phyloP scores from a whole-genome alignment of 176 grass and related monocot genomes.

The Aegilops tauschii region DNA sequence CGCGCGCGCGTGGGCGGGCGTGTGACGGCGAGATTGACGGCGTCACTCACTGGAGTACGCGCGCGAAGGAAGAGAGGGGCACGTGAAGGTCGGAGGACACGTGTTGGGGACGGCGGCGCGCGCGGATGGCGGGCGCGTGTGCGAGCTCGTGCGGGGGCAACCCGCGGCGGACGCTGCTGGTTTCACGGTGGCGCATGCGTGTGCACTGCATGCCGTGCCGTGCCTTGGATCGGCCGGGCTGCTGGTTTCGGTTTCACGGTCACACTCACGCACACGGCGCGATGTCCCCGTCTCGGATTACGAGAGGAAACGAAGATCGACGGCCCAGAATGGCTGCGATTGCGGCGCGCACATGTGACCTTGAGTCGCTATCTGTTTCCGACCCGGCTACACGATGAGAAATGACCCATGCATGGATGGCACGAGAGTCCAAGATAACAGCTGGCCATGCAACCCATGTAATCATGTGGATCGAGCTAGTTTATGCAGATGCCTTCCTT shows the following conservation, averaged over 20 bases:
- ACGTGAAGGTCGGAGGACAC: slow-evolving; percentile 6
- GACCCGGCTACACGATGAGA: neutral
- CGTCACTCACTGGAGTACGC: neutral
- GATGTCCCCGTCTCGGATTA: neutral
- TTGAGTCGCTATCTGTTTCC: neutral
- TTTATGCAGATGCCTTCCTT: too few relatives aligned
- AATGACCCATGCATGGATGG: neutral
- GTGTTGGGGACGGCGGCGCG: neutral
- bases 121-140: neutral
- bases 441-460: neutral
- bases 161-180: slow-evolving; percentile 5
- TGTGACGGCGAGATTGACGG: slow-evolving; percentile 20
- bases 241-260: neutral
- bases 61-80: neutral
- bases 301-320: neutral
- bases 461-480: too few relatives aligned
- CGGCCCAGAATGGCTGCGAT: neutral
- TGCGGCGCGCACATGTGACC: neutral
- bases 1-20: neutral
- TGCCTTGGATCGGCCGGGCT: neutral
- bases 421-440: neutral
- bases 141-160: neutral
- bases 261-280: neutral
- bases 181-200: neutral
- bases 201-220: neutral